Evolutionary conservation across 2,329 filamentous ascomycete species (phyloP).

Genomic region (Sporothrix luriei): DNA sequence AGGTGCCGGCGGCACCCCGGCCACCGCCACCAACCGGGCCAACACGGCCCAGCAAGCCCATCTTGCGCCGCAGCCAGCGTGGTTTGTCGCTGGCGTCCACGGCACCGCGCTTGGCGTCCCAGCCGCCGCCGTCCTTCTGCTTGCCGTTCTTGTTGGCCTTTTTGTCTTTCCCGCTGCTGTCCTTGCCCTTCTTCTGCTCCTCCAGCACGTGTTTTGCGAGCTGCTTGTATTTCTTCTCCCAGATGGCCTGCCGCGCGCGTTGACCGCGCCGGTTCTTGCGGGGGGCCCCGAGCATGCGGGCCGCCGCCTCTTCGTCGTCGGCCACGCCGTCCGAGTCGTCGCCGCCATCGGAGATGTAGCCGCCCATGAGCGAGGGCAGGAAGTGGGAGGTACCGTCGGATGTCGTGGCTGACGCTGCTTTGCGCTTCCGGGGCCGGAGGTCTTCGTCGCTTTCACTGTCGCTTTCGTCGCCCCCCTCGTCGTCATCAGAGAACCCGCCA

Average conservation of each 20-base stretch:
- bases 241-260: conserved; percentile 74
- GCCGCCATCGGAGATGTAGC: conserved; percentile 77
- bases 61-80: conserved; percentile 48
- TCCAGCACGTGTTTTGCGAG: conserved; percentile 65
- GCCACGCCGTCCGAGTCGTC: conserved; percentile 73
- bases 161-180: conserved; percentile 41
- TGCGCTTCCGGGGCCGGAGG: conserved; percentile 31
- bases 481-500: conserved; percentile 36
- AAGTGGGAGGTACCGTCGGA: conserved; percentile 57
- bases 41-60: conserved; percentile 37
- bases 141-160: conserved; percentile 43
- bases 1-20: not conserved
- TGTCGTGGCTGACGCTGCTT: not conserved
- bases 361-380: conserved; percentile 74
- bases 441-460: conserved; percentile 28
- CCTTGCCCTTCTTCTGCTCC: conserved; percentile 54
- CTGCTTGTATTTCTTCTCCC: conserved; percentile 76
- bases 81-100: conserved; percentile 51
- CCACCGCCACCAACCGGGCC: conserved; percentile 28
- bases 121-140: conserved; percentile 44
- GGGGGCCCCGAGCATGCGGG: conserved; percentile 50
- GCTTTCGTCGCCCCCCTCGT: conserved; percentile 29
- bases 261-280: conserved; percentile 75
- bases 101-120: conserved; percentile 61
- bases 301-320: conserved; percentile 63